A percentile compares a stretch with the other conserved stretches of the same genome.
These are phyloP conservation scores for Brassica balearica DNA, from an alignment of 441 rosid species.

Conservation along the genomic window DNA sequence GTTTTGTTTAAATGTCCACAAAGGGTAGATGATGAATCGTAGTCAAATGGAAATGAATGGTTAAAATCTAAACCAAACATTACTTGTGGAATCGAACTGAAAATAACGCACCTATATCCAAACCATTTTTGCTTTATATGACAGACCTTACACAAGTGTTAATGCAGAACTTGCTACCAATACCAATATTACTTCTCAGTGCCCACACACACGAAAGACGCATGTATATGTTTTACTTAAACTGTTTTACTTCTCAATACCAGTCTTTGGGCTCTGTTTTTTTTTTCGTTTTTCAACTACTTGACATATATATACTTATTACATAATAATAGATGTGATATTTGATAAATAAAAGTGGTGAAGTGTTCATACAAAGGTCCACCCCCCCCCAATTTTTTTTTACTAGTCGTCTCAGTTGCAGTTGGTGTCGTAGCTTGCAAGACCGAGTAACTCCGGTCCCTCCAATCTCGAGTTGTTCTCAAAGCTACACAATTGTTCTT, in stretches of 20 bases:
- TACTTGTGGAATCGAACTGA: not conserved
- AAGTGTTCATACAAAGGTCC: conserved; percentile 43
- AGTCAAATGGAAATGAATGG: not conserved
- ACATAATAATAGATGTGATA: conserved; percentile 1
- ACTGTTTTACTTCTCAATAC: not conserved
- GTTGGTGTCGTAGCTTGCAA: conserved; percentile 89
- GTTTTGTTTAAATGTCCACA: not conserved
- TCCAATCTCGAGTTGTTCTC: conserved; percentile 86
- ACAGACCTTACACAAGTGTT: conserved; percentile 16
- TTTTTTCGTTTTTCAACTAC: not conserved
- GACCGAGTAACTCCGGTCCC: conserved; percentile 93
- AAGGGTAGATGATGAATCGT: not conserved
- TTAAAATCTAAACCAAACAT: not conserved
- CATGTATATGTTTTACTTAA: conserved; percentile 7
- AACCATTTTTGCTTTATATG: not conserved
- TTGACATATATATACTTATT: conserved; percentile 32
- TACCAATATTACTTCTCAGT: conserved; percentile 30
- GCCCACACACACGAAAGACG: conserved; percentile 9
- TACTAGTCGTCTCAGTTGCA: conserved; percentile 43
- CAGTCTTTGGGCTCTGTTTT: not conserved
- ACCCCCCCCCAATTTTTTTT: conserved; percentile 27
- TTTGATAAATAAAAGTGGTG: conserved; percentile 23
- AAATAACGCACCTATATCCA: not conserved
- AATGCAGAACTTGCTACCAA: conserved; percentile 24
- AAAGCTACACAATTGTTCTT: conserved; percentile 56